Evolutionary conservation across 805 yeast species (phyloP), one percentile per base, ranked within the genome.

Genomic region (Diddensiella santjacobensis): DNA sequence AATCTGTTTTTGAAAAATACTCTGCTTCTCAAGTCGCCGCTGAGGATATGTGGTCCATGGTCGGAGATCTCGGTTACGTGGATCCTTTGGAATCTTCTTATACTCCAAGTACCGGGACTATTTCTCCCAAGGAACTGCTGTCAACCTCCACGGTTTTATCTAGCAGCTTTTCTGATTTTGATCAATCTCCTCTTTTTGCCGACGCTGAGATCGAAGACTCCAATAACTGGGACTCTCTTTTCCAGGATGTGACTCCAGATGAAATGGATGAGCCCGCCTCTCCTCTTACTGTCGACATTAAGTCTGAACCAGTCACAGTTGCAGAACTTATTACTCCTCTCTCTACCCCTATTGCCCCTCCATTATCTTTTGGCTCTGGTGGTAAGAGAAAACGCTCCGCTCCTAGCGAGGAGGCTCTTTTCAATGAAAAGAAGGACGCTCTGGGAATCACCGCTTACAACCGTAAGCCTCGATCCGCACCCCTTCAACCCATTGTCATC

Each of bases 381-480:
- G 5, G 17, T 26, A 45, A 45, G 51, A 48, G 61, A 33, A 56
- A 58, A 53, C 43, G 55, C 15, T 13, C 8, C 8, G 20, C 8
- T 35, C 8, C 8, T 8, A 47, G 53, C 26, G 55, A 47, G 41
- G 36, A 54, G 43, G 31, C 48, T 13, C 30, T 37, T n/a, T 47
- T 45, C 45, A 40, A 31, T 10, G 46, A 58, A 18, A 78, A 75
- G 61, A 69, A 74, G 51, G 96, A 88, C 66, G 81, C 79, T 55
- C 71, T 85, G 46, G 96, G 96, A 33, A 77, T 83, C 60, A 80
- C 85, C 44, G 69, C 84, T 41, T 87, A 87, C 73, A 79, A 81
- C 58, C 80, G 89, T 66, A 89, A 88, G 73, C 85, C 79, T 57
- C 80, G 96, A 60, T 54, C 78, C 23, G 69, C 72, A 50, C 95